phyloP scores from a whole-genome alignment of 2,329 filamentous ascomycete genomes.

The Aspergillus niger region DNA sequence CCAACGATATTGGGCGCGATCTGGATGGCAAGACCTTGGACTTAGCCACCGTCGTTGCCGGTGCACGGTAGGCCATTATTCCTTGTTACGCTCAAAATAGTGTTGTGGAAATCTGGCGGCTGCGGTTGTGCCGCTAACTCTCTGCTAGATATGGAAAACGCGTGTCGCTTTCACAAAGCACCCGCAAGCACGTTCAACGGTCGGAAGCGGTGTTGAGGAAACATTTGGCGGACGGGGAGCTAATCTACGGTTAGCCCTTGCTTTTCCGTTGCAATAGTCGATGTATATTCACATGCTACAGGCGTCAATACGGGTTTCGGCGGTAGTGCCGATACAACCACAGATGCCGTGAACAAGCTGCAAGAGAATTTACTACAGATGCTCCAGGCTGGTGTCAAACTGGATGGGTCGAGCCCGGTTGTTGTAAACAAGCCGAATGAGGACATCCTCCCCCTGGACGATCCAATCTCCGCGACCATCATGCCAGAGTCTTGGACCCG shows the following conservation, averaged over 20 bases:
- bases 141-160: neutral
- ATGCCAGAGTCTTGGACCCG: slow-evolving; percentile 4
- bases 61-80: neutral
- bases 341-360: neutral
- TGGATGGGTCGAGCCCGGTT: neutral
- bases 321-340: slow-evolving; percentile 2
- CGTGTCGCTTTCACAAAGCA: neutral
- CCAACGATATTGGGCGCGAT: neutral
- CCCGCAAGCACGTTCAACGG: neutral
- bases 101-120: neutral
- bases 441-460: neutral
- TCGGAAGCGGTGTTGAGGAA: neutral
- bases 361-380: slow-evolving; percentile 3
- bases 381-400: neutral
- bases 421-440: neutral
- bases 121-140: neutral
- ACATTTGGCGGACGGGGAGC: neutral
- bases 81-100: too few relatives aligned
- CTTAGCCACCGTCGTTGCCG: neutral
- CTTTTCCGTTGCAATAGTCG: neutral
- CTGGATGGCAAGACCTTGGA: neutral
- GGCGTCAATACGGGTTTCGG: slow-evolving; percentile 11
- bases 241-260: slow-evolving; percentile 1
- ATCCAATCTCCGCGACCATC: neutral
- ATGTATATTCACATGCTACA: neutral